These are phyloP conservation scores for Mycosphaerella sp. DNA, from an alignment of 2,329 filamentous ascomycete species.

Conservation along the genomic window DNA sequence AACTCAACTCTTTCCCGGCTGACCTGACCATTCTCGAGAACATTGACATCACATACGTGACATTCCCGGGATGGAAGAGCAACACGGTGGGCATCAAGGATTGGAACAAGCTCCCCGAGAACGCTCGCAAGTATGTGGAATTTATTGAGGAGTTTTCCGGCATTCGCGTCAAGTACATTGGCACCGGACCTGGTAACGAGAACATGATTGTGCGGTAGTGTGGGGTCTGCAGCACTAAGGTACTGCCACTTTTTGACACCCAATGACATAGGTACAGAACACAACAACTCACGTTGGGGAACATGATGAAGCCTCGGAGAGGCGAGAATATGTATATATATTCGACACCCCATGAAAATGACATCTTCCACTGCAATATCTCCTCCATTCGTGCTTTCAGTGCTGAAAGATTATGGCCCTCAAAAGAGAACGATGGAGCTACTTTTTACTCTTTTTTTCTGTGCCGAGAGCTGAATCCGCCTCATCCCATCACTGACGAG, in stretches of 20 bases:
- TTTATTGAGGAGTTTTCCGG: conserved; percentile 62
- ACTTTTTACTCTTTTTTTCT: not conserved
- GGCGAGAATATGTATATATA: not conserved
- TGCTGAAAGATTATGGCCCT: not conserved
- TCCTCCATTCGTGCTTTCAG: not conserved
- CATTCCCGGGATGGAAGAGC: conserved; percentile 63
- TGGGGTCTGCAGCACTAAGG: not conserved
- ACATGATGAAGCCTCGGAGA: conserved; percentile 3
- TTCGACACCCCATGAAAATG: not conserved
- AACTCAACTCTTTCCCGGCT: conserved; percentile 59
- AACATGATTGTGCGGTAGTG: conserved; percentile 54
- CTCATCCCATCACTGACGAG: not conserved
- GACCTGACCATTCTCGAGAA: conserved; percentile 53
- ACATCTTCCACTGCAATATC: not conserved
- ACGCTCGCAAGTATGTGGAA: conserved; percentile 60
- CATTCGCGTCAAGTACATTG: conserved; percentile 59
- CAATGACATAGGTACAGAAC: not conserved
- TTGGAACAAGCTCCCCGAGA: conserved; percentile 57
- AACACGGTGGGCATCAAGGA: conserved; percentile 55
- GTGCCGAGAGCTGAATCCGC: not conserved
- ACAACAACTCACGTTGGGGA: not conserved
- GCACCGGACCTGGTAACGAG: conserved; percentile 59
- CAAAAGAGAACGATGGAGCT: not conserved
- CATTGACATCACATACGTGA: conserved; percentile 61
- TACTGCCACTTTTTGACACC: not conserved